Evolutionary conservation across 2,329 filamentous ascomycete genomes (phyloP).

Genomic region (Penicillium brasilianum): DNA sequence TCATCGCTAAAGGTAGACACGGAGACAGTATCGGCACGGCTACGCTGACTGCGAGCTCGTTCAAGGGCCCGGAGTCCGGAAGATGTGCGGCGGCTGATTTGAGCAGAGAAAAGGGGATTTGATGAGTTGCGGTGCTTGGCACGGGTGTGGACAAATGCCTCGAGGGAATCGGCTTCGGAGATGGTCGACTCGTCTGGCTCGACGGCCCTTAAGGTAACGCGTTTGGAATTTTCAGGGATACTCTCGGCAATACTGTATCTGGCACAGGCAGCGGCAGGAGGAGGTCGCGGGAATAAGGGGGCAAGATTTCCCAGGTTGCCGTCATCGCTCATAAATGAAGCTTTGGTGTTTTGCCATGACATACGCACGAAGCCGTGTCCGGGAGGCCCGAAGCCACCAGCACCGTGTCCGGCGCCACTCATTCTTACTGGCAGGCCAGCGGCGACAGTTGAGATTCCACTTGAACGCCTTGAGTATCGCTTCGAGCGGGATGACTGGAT

Average conservation of each 20-base stretch:
- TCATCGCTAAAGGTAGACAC: conserved; percentile 41
- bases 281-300: conserved; percentile 44
- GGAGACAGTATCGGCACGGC: conserved; percentile 43
- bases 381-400: conserved; percentile 45
- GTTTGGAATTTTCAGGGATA: conserved; percentile 34
- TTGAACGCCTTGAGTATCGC: conserved; percentile 45
- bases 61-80: conserved; percentile 42
- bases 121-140: conserved; percentile 46
- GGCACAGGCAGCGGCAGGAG: conserved; percentile 27
- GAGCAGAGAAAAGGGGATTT: conserved; percentile 46
- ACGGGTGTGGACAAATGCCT: conserved; percentile 46
- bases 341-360: conserved; percentile 47
- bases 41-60: conserved; percentile 42
- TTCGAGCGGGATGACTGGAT: conserved; percentile 43
- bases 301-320: conserved; percentile 42
- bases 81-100: conserved; percentile 40
- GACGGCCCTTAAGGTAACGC: conserved; percentile 38
- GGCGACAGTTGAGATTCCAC: conserved; percentile 44
- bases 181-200: conserved; percentile 38
- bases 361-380: conserved; percentile 41
- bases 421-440: conserved; percentile 46
- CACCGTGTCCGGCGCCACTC: conserved; percentile 50
- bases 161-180: conserved; percentile 44
- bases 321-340: conserved; percentile 43
- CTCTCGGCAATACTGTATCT: conserved; percentile 37